Evolutionary conservation across 768 basidiomycete genomes (phyloP), one percentile per base, ranked within the genome.

Genomic region (Kwoniella newhampshirensis): DNA sequence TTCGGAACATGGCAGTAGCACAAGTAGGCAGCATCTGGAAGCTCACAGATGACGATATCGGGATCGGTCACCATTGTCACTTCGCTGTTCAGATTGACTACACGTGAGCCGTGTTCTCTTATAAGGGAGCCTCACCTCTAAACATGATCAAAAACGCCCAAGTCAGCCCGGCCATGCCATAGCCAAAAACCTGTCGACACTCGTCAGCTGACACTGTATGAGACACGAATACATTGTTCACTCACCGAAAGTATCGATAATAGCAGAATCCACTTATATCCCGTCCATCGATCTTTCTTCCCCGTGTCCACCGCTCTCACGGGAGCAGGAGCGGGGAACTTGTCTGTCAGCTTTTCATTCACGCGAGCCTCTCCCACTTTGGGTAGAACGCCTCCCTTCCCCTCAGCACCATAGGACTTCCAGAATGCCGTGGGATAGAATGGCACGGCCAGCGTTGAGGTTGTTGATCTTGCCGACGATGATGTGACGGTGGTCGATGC

Each of bases 1-100:
- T n/a, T n/a, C n/a, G n/a, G n/a, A n/a, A n/a, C n/a, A n/a, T n/a
- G n/a, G n/a, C n/a, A n/a, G n/a, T n/a, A n/a, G n/a, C n/a, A n/a
- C n/a, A n/a, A n/a, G n/a, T n/a, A n/a, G n/a, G n/a, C n/a, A n/a
- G n/a, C n/a, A n/a, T n/a, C n/a, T n/a, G n/a, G n/a, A n/a, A n/a
- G 55, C 77, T 46, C 21, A 78, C 78, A 76, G 9, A 74, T 64
- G 6, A 79, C 58, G 4, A 78, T 54, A 40, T 76, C 75, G 11
- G 61, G 62, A 74, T 88, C 84, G 2, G 84, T 81, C 53, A 85
- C 82, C 56, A 79, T 77, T 74, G 86, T 81, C 8, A 86, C 83
- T 47, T 84, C 83, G n/a, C 86, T 83, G 12, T 80, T 76, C n/a
- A 77, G 69, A 81, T 83, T 85, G 1, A 83, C 86, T 87, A 62